Base-by-base conservation (phyloP, 1,139 yeast species). In the Wickerhamiella infanticola region DNA sequence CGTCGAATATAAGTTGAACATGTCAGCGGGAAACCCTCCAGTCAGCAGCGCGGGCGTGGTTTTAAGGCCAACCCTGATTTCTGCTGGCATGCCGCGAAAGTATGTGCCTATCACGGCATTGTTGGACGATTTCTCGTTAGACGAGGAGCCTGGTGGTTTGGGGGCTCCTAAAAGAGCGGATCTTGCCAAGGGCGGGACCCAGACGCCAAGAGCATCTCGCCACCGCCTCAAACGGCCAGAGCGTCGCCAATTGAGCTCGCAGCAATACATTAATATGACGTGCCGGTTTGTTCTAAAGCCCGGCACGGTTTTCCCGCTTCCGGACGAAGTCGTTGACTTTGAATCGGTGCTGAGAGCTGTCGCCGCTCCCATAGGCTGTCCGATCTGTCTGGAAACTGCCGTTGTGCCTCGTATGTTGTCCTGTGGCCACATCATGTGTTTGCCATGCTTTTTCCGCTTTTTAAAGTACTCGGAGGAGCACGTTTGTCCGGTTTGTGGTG, bases 381-480 rank as follows among this genome's bases (percentile, higher is more conserved):
- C 98, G 1, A 90, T 93, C 36, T 93, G 99, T 60, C 68, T 90
- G 18, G 73, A 81, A 33, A 80, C 78, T 24, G 82, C 90, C 7
- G 73, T 82, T 37, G 96, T 97, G 0, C 97, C 98, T 1, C 68
- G 97, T 47, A 93, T 93, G 97, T 77, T 86, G 33, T 42, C 35
- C 4, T 93, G 99, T 65, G 98, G 99, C 3, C 99, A 93, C 59
- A 73, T 86, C 11, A 74, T 90, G 57, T 93, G 99, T 59, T 71
- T 77, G 47, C 77, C 86, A 29, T 93, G 99, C 60, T 63, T 88
- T 37, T 62, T 85, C 45, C 74, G 88, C 37, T 74, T 83, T 56
- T 65, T 85, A 7, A 50, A 50, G 44, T 67, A 68, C 41, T 75
- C 72, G 51, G 75, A 70, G 57, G 70, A 73, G 53, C 74, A 78